phyloP scores from a whole-genome alignment of 371 early-diverging fungal species.

The Rhizomucor miehei region DNA sequence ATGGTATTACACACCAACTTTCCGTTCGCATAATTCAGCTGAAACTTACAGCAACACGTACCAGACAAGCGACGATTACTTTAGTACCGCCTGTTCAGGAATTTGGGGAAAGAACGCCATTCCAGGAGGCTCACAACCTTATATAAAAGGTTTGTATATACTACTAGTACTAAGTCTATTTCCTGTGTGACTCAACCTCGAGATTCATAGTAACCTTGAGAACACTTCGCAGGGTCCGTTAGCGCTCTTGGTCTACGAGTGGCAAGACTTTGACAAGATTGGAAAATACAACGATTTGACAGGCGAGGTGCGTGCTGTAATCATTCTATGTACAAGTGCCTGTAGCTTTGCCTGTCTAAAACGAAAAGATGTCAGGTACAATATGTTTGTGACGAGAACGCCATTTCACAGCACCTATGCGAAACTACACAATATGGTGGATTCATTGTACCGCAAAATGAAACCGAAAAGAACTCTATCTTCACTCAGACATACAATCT shows the following conservation, averaged over 20 bases:
- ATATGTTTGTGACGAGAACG: slow-evolving; percentile 50
- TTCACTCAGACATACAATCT: slow-evolving; percentile 30
- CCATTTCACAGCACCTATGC: slow-evolving; percentile 46
- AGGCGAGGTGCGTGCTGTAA: slow-evolving; percentile 18
- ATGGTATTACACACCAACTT: slow-evolving; percentile 5
- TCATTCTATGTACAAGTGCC: too few species aligned
- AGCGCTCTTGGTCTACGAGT: slow-evolving; percentile 55
- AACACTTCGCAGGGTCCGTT: slow-evolving; percentile 39
- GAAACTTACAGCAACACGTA: not conserved
- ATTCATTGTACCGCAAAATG: slow-evolving; percentile 36
- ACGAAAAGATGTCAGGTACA: slow-evolving; percentile 20
- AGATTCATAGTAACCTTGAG: slow-evolving; percentile 39
- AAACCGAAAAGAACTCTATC: slow-evolving; percentile 36
- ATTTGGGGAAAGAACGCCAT: slow-evolving; percentile 46
- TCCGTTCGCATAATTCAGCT: not conserved
- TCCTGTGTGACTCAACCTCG: not conserved
- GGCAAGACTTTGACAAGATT: slow-evolving; percentile 50
- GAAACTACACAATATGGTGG: slow-evolving; percentile 35
- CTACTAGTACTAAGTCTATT: not conserved
- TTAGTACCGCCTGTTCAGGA: slow-evolving; percentile 49
- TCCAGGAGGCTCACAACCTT: slow-evolving; percentile 43
- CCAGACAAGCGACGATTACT: slow-evolving; percentile 40
- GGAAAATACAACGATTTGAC: slow-evolving; percentile 31
- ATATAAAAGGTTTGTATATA: slow-evolving; percentile 34
- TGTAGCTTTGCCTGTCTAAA: not conserved